phyloP scores from a whole-genome alignment of 805 yeast genomes.

The Nakazawaea laoshanensis region DNA sequence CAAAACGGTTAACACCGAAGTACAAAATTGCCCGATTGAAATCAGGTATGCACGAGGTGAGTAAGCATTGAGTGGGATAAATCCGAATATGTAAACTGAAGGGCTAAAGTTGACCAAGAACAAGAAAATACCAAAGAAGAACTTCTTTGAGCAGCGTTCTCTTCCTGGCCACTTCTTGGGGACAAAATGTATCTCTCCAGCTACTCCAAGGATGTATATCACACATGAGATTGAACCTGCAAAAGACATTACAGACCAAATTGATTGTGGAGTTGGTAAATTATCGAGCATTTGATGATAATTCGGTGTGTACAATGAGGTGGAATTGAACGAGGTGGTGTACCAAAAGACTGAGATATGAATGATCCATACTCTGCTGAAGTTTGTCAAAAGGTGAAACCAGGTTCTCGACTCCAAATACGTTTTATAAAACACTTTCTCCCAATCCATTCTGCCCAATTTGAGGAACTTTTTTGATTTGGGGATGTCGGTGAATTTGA shows the following conservation, averaged over 20 bases:
- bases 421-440: constrained; percentile 32
- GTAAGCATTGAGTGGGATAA: constrained; percentile 26
- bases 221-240: constrained; percentile 37
- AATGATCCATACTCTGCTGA: constrained; percentile 45
- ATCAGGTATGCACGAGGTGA: constrained; percentile 26
- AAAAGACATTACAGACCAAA: constrained; percentile 33
- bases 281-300: constrained; percentile 32
- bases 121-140: constrained; percentile 23
- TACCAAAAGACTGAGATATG: constrained; percentile 45
- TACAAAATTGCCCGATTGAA: constrained; percentile 31
- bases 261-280: constrained; percentile 35
- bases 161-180: constrained; percentile 43
- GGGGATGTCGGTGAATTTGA: constrained; percentile 20
- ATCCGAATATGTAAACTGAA: constrained; percentile 28
- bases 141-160: constrained; percentile 25
- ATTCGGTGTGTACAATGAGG: constrained; percentile 35
- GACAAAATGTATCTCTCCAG: constrained; percentile 35
- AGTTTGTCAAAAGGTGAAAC: constrained; percentile 41
- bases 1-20: constrained; percentile 31
- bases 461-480: constrained; percentile 22
- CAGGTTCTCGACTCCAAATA: constrained; percentile 40
- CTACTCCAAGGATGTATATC: constrained; percentile 29
- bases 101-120: constrained; percentile 30
- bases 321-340: constrained; percentile 41
- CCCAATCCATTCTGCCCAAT: constrained; percentile 31